Conservation (phyloP, 331 rosid species). For the Stylosanthes scabra region DNA sequence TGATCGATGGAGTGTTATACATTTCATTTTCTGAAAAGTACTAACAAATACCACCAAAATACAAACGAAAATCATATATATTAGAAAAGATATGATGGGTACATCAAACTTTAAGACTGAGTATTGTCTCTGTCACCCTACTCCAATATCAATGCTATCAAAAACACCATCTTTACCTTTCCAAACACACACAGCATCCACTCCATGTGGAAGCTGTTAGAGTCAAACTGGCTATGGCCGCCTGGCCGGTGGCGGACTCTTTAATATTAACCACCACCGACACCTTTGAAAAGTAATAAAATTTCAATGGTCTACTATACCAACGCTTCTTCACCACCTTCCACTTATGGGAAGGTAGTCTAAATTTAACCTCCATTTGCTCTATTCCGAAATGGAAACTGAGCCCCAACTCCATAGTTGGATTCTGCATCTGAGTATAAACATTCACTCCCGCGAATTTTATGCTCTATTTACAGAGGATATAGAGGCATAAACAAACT, state of each 20-base stretch:
- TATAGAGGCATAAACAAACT: constrained; percentile 72
- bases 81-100: constrained; percentile 42
- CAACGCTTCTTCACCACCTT: constrained; percentile 66
- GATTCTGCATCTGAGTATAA: constrained; percentile 87
- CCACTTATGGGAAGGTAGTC: constrained; percentile 71
- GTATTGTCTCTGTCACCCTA: constrained; percentile 44
- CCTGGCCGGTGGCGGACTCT: constrained; percentile 53
- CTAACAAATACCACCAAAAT: constrained; percentile 35
- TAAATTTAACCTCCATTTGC: constrained; percentile 84
- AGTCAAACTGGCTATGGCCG: constrained; percentile 45
- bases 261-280: constrained; percentile 58
- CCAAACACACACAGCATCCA: constrained; percentile 46
- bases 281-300: constrained; percentile 49
- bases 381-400: constrained; percentile 82
- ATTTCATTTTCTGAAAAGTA: constrained; percentile 31
- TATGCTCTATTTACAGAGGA: constrained; percentile 96
- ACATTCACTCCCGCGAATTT: constrained; percentile 86
- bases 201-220: constrained; percentile 49
- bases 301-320: constrained; percentile 54
- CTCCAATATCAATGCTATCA: constrained; percentile 41
- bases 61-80: constrained; percentile 29
- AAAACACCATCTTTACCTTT: constrained; percentile 34
- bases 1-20: background rate
- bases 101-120: constrained; percentile 41
- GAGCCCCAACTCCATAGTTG: constrained; percentile 93